Percentiles rank a stretch among this genome's conserved stretches.
phyloP scores from a whole-genome alignment of 139 green algal genomes.

The Monoraphidium neglectum region DNA sequence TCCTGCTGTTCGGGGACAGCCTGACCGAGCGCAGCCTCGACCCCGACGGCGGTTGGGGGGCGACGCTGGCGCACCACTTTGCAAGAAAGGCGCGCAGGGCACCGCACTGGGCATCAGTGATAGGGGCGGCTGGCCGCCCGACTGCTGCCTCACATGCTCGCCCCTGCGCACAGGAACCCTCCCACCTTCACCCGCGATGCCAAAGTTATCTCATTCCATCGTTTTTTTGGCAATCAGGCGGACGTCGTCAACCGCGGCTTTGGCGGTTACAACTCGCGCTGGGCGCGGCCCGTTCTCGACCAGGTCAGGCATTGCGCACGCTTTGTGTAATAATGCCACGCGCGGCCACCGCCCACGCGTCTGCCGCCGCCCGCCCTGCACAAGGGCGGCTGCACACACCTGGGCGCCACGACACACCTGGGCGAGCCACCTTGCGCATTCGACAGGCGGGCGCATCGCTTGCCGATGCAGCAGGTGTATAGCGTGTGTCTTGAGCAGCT shows the following conservation, averaged over 20 bases:
- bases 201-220: too few relatives aligned
- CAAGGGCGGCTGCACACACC: background rate
- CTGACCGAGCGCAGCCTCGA: conserved; percentile 73
- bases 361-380: background rate
- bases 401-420: background rate
- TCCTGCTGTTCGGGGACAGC: conserved; percentile 34
- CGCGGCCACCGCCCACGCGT: background rate
- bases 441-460: too few relatives aligned
- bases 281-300: conserved; percentile 64
- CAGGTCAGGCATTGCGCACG: conserved; percentile 50
- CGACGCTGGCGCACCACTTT: conserved; percentile 53
- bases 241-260: conserved; percentile 87
- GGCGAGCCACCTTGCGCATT: too few relatives aligned
- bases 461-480: too few relatives aligned
- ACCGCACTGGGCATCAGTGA: background rate
- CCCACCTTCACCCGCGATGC: too few relatives aligned
- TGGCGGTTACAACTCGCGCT: conserved; percentile 90
- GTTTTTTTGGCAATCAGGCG: background rate
- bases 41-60: conserved; percentile 61
- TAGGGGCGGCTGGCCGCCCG: background rate
- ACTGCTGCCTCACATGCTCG: conserved; percentile 12
- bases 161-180: conserved; percentile 19
- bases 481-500: too few relatives aligned
- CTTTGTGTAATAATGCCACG: background rate
- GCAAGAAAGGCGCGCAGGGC: conserved; percentile 47